A percentile compares a stretch with the other conserved stretches of the same genome.
Conservation (phyloP, 2,329 filamentous ascomycete genomes). For the Ploettnerulaceae sp. region DNA sequence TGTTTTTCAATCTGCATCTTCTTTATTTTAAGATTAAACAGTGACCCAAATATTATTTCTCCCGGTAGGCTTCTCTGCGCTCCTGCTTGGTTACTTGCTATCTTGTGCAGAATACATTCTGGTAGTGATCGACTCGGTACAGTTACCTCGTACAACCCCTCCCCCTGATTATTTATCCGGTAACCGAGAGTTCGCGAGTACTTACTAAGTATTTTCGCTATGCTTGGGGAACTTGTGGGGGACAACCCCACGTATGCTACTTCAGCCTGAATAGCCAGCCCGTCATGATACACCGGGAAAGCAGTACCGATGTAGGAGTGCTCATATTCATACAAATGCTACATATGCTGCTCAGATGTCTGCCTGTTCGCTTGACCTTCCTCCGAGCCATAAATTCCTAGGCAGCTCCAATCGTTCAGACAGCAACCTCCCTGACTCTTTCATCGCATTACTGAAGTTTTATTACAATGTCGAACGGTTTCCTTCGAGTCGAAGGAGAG, state of each 20-base stretch:
- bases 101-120: no score
- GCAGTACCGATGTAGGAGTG: constrained; percentile 1
- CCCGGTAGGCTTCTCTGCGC: no score
- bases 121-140: no score
- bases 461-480: constrained; percentile 24
- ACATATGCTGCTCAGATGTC: not conserved
- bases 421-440: no score
- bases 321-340: not conserved
- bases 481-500: constrained; percentile 35
- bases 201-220: not conserved
- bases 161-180: not conserved
- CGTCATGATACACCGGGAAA: no score
- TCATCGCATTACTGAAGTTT: not conserved
- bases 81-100: no score
- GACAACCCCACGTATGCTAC: not conserved
- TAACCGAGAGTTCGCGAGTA: constrained; percentile 4
- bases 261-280: not conserved
- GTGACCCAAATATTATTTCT: no score
- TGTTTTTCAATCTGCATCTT: no score
- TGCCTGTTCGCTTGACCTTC: not conserved
- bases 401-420: no score
- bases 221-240: constrained; percentile 2
- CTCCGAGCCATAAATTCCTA: no score
- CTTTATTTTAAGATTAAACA: no score
- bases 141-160: no score